phyloP scores from a whole-genome alignment of 129 eudicot species.

The Daucus carota region DH1_v3.0 NC_030383.2:43854001-43854500 shows the following conservation, averaged over 20 bases:
- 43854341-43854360: background rate
- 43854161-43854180: background rate
- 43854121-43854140: background rate
- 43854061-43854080: background rate
- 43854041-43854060: background rate
- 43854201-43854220: background rate
- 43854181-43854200: background rate
- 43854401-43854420: background rate
- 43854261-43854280: background rate
- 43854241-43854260: background rate
- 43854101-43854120: background rate
- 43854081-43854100: background rate
- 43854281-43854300: background rate
- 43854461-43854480: background rate
- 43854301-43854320: background rate
- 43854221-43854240: background rate
- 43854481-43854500: background rate
- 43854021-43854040: background rate
- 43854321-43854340: background rate
- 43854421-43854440: background rate
- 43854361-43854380: background rate
- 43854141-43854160: background rate
- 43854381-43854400: background rate
- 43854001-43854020: background rate
- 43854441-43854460: no score